A percentile compares a stretch with the other conserved stretches of the same genome.
Evolutionary conservation across 164 flowering plant species (phyloP).

Genomic region (Magnolia kwangsiensis): DNA sequence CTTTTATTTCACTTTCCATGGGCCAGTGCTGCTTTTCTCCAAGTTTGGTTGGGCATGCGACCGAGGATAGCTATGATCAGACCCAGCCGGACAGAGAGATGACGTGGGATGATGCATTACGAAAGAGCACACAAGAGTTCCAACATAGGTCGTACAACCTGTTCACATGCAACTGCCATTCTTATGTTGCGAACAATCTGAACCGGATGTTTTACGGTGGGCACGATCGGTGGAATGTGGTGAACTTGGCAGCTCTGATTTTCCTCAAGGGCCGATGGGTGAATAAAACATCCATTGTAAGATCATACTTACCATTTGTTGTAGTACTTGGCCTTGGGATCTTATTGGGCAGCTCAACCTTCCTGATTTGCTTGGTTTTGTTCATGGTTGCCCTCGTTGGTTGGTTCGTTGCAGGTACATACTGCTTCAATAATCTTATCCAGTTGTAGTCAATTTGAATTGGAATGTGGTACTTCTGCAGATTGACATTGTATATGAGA

Average conservation of each 20-base stretch:
- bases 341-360: constrained; percentile 51
- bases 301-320: constrained; percentile 60
- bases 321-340: constrained; percentile 53
- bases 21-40: constrained; percentile 42
- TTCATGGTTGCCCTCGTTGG: constrained; percentile 51
- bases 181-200: constrained; percentile 79
- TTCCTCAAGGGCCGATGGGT: constrained; percentile 85
- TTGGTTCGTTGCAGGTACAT: constrained; percentile 83
- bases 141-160: constrained; percentile 82
- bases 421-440: constrained; percentile 66
- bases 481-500: too few relatives aligned
- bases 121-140: constrained; percentile 75
- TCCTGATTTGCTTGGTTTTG: constrained; percentile 44
- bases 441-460: constrained; percentile 26
- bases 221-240: constrained; percentile 81
- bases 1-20: neutral
- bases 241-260: constrained; percentile 69
- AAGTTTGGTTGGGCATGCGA: constrained; percentile 8
- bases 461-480: neutral
- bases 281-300: constrained; percentile 38
- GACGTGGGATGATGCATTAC: constrained; percentile 78
- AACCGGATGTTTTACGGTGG: constrained; percentile 60
- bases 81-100: constrained; percentile 28
- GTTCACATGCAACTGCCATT: constrained; percentile 94
- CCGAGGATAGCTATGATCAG: constrained; percentile 9